Evolutionary conservation across 2,329 filamentous ascomycete species (phyloP).

Genomic region (Rhynchosporium secalis): DNA sequence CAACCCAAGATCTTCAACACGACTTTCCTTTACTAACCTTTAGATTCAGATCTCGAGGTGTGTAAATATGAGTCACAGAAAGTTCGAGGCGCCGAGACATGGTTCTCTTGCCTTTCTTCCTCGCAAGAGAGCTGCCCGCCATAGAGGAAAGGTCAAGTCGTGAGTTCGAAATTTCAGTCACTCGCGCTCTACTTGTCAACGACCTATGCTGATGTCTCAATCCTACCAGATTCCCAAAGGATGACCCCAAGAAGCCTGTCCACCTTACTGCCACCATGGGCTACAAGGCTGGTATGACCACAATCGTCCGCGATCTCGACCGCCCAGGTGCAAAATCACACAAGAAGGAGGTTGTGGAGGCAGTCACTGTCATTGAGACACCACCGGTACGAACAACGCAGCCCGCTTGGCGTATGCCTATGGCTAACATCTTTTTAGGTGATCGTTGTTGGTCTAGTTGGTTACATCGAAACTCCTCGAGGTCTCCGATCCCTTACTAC

Average conservation of each 20-base stretch:
- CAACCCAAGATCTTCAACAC: neutral
- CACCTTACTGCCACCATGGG: constrained; percentile 98
- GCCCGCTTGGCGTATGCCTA: constrained; percentile 74
- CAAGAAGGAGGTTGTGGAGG: constrained; percentile 97
- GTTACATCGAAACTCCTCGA: constrained; percentile 99
- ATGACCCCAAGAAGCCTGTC: constrained; percentile 99
- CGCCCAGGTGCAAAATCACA: constrained; percentile 98
- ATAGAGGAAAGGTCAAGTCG: constrained; percentile 98
- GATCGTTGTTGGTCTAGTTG: constrained; percentile 99
- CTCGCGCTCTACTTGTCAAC: neutral
- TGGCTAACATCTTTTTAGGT: constrained; percentile 78
- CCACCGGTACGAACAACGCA: constrained; percentile 91
- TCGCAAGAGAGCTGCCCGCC: constrained; percentile 88
- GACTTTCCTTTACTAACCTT: constrained; percentile 1
- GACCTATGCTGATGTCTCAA: constrained; percentile 24
- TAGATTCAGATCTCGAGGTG: constrained; percentile 15
- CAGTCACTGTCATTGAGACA: constrained; percentile 84
- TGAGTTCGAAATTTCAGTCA: constrained; percentile 52
- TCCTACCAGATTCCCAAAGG: constrained; percentile 82
- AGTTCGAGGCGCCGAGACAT: constrained; percentile 75
- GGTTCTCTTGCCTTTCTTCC: constrained; percentile 87
- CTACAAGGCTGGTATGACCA: constrained; percentile 99
- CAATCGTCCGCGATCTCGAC: constrained; percentile 94
- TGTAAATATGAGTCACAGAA: constrained; percentile 19
- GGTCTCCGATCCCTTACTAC: constrained; percentile 99